phyloP scores from a whole-genome alignment of 441 rosid genomes.

The Adansonia grandidieri region DNA sequence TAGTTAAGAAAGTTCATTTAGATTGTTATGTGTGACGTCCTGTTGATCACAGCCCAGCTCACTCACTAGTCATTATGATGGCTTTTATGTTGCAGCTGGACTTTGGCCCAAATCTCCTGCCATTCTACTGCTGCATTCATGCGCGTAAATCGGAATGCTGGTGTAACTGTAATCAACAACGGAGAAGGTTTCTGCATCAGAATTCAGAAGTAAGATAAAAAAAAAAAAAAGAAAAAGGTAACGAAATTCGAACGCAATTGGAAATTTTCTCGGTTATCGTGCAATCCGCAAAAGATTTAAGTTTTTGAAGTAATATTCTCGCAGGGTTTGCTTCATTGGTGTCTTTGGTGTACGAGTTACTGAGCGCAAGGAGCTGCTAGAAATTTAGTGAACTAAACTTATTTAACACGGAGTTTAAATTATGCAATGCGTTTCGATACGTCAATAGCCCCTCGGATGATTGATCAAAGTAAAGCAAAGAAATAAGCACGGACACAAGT shows the following conservation, averaged over 20 bases:
- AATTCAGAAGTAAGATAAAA: neutral
- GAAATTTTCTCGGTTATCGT: neutral
- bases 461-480: no score
- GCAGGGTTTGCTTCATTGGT: no score
- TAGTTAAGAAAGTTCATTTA: no score
- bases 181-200: slow-evolving; percentile 9
- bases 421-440: no score
- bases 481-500: no score
- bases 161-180: slow-evolving; percentile 12
- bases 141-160: slow-evolving; percentile 15
- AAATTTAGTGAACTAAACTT: no score
- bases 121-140: slow-evolving; percentile 8
- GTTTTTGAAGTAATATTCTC: neutral
- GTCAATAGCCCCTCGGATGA: no score
- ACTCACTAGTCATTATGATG: slow-evolving; percentile 10
- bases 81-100: slow-evolving; percentile 9
- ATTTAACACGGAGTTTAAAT: no score
- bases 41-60: slow-evolving; percentile 18
- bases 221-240: neutral
- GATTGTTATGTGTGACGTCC: neutral
- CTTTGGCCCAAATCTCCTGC: slow-evolving; percentile 3
- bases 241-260: neutral
- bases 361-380: no score
- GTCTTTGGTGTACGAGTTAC: no score
- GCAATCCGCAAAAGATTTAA: neutral